These are phyloP conservation scores for Golovinomyces cichoracearum DNA, from an alignment of 2,329 filamentous ascomycete genomes.

Conservation along the genomic window DNA sequence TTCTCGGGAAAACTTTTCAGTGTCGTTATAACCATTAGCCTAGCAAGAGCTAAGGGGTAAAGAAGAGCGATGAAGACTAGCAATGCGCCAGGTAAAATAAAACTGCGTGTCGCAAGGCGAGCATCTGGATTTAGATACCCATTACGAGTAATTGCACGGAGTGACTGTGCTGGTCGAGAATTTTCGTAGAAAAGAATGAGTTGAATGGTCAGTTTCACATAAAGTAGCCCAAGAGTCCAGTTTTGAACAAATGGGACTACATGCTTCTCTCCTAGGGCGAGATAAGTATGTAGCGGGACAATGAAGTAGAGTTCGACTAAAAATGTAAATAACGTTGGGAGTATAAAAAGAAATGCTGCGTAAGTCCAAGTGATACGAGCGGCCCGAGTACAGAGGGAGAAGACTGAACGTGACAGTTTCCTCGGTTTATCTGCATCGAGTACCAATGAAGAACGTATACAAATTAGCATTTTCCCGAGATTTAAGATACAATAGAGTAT, in stretches of 20 bases:
- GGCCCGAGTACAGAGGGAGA: slow-evolving; percentile 6
- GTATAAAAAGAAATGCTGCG: slow-evolving; percentile 43
- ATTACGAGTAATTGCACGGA: slow-evolving; percentile 44
- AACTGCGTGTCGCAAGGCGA: slow-evolving; percentile 53
- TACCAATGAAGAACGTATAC: slow-evolving; percentile 10
- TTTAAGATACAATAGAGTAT: slow-evolving; percentile 35
- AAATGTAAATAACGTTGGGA: slow-evolving; percentile 56
- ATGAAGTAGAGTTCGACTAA: slow-evolving; percentile 72
- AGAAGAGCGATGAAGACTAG: slow-evolving; percentile 36
- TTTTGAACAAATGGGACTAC: slow-evolving; percentile 72
- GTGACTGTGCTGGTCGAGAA: slow-evolving; percentile 46
- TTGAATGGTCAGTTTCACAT: slow-evolving; percentile 53
- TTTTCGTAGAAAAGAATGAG: slow-evolving; percentile 41
- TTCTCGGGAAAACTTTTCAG: slow-evolving; percentile 10
- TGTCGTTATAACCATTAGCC: slow-evolving; percentile 20
- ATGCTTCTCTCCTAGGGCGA: slow-evolving; percentile 23
- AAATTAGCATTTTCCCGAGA: slow-evolving; percentile 17
- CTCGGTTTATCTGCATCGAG: slow-evolving; percentile 11
- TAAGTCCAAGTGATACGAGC: slow-evolving; percentile 45
- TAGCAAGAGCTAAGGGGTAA: slow-evolving; percentile 35
- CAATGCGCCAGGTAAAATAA: slow-evolving; percentile 50
- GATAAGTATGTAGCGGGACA: slow-evolving; percentile 34
- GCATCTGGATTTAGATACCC: slow-evolving; percentile 62
- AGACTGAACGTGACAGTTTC: slow-evolving; percentile 9
- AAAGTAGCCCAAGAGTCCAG: slow-evolving; percentile 80